Percentiles rank a stretch among this genome's conserved stretches.
Evolutionary conservation across 2,329 filamentous ascomycete species (phyloP).

Genomic region (Blastomyces parvus): DNA sequence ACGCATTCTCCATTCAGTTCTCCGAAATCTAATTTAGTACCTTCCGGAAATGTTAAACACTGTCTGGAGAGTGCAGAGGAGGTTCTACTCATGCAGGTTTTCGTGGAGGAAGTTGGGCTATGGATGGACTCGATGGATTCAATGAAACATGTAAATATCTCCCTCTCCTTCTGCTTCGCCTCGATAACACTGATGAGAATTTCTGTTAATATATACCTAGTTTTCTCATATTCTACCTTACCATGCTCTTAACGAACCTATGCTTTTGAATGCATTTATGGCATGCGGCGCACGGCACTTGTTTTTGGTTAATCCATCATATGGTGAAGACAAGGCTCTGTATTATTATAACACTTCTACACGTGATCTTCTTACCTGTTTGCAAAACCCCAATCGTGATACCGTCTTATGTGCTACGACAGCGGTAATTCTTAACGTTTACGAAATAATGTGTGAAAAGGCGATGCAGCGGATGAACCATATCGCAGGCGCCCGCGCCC

Average conservation of each 20-base stretch:
- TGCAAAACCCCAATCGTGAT: slow-evolving; percentile 79
- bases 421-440: slow-evolving; percentile 81
- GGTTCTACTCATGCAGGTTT: slow-evolving; percentile 81
- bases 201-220: slow-evolving; percentile 24
- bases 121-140: slow-evolving; percentile 94
- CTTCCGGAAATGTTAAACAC: slow-evolving; percentile 43
- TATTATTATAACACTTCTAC: slow-evolving; percentile 83
- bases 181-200: neutral
- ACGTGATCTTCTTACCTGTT: slow-evolving; percentile 60
- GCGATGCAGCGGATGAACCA: slow-evolving; percentile 78
- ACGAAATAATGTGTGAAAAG: slow-evolving; percentile 82
- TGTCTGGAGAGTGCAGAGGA: slow-evolving; percentile 68
- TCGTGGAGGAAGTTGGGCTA: slow-evolving; percentile 76
- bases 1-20: slow-evolving; percentile 29
- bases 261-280: slow-evolving; percentile 80
- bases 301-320: slow-evolving; percentile 58
- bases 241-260: slow-evolving; percentile 68
- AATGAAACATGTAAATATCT: slow-evolving; percentile 55
- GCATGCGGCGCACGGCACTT: slow-evolving; percentile 81
- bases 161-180: neutral
- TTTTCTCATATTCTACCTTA: slow-evolving; percentile 80
- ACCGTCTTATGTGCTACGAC: slow-evolving; percentile 77
- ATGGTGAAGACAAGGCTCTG: slow-evolving; percentile 65
- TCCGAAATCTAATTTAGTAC: slow-evolving; percentile 32
- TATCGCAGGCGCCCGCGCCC: slow-evolving; percentile 69